Base-by-base conservation (phyloP, 176 grass and related monocot genomes). In the Musa itinerans region DNA sequence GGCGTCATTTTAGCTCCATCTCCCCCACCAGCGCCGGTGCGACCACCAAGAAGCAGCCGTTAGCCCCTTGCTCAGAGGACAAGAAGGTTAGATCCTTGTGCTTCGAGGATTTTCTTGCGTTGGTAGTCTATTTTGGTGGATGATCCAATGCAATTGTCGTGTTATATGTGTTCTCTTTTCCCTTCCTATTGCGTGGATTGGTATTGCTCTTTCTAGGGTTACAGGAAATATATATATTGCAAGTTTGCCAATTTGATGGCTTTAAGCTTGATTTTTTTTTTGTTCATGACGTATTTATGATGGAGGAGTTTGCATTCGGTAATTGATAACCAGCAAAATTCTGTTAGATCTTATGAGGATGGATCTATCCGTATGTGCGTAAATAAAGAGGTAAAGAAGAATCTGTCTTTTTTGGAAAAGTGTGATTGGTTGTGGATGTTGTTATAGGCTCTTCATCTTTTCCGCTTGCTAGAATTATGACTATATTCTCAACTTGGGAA, bases 51-150 rank as follows among this genome's bases (percentile, higher is more conserved):
- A 86, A 87, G 71, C 74, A 82, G 21, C 80, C 74, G 8, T 66
- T 80, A 17, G n/a, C 80, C 8, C 84, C 82, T 24, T 82, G 66
- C 63, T 86, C 85, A 12, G 87, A 87, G 70, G 85, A 93, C 53
- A 90, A 84, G 74, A 94, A 90, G 91, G 87, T 94, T 80, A 74
- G 54, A 26, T 53, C n/a, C 58, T 12, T 65, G 19, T 70, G 76
- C 50, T 8, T 17, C 56, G 22, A 27, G 1, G 26, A 43, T 78
- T 75, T 48, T 17, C 63, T 53, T 15, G 11, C 52, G 53, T 34
- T 53, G 29, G 52, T 82, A 53, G 52, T 59, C 27, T 54, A 43
- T 78, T 43, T 43, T 43, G 34, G 34, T 43, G 34, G 34, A 43
- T 6, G 34, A 43, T 43, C 69, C 65, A 58, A 64, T 55, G 13